Evolutionary conservation across 352 stramenopile genomes (phyloP), one percentile per base, ranked within the genome.

Genomic region (Hyaloperonospora brassicae): DNA sequence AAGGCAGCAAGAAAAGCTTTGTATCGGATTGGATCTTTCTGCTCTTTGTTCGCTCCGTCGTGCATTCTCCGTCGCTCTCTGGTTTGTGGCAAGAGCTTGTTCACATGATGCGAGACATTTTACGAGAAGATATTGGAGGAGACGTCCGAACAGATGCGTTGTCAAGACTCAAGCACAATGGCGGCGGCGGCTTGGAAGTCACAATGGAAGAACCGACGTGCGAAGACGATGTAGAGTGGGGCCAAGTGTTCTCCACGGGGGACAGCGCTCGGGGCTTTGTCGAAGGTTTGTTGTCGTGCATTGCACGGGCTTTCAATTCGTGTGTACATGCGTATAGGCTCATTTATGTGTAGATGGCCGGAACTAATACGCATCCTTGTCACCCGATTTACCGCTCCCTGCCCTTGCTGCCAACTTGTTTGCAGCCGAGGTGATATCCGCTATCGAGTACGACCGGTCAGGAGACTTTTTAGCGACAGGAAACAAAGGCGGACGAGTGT

Each of bases 391-490:
- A 23, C 23, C 10, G 14, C 11, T 17, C 0, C 17, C 17, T 17
- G 17, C 17, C 17, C 17, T 17, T 17, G 17, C 17, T 17, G 17
- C 17, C 17, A 17, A 21, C 41, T 30, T 14, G 23, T 36, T 24
- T 51, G 35, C 40, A 92, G 93, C 88, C 36, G 94, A 98, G 44
- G 89, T 97, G 45, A 90, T 98, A 57, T 97, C 93, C 23, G 87
- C 92, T 5, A 93, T 98, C 41, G 87, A 97, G 58, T 98, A 97
- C 62, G 89, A 98, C 57, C 70, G 70, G 17, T 86, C 74, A 13
- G 94, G 94, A 45, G 77, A 96, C 25, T 97, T 93, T 64, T 55
- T 98, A 14, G 94, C 93, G 21, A 97, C 89, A 1, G 94, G 94
- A 4, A 97, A 97, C 65, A 96, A 96, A 64, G 92, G 93, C 25